Evolutionary conservation across 169 alveolate species (phyloP).

Genomic region (Neospora caninum): DNA sequence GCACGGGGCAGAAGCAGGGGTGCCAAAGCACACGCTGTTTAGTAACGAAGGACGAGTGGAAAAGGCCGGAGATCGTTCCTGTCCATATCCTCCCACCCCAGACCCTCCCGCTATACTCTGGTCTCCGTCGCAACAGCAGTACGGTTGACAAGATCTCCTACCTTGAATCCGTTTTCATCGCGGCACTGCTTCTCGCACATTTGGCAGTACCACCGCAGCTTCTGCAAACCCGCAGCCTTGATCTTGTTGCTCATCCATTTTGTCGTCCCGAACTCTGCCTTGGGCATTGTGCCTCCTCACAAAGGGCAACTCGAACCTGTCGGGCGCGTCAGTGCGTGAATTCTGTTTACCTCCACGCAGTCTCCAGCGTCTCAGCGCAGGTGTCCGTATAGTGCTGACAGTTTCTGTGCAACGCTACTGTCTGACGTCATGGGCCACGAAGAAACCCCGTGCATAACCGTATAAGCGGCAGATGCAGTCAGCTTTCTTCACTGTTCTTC

Average conservation of each 20-base stretch:
- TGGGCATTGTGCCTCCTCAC: slow-evolving; percentile 59
- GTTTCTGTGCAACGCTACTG: neutral
- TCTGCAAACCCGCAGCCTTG: slow-evolving; percentile 94
- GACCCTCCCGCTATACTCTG: no score
- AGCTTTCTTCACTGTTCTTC: no score
- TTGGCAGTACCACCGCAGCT: slow-evolving; percentile 95
- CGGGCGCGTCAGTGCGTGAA: neutral
- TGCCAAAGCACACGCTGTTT: no score
- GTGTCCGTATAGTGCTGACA: neutral
- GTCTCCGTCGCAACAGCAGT: no score
- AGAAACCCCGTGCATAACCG: no score
- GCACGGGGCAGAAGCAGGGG: no score
- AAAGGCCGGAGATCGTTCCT: no score
- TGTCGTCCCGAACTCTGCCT: slow-evolving; percentile 92
- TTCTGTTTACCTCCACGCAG: neutral
- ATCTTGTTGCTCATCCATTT: slow-evolving; percentile 95
- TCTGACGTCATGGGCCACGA: no score
- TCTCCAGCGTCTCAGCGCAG: no score
- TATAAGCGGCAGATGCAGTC: no score
- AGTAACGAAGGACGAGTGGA: no score
- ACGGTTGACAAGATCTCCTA: neutral
- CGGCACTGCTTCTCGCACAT: slow-evolving; percentile 96
- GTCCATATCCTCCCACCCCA: no score
- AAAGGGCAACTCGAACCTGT: neutral
- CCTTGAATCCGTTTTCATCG: slow-evolving; percentile 95